Base-by-base conservation (phyloP, 257 asterid species). In the Penstemon barbatus region DNA sequence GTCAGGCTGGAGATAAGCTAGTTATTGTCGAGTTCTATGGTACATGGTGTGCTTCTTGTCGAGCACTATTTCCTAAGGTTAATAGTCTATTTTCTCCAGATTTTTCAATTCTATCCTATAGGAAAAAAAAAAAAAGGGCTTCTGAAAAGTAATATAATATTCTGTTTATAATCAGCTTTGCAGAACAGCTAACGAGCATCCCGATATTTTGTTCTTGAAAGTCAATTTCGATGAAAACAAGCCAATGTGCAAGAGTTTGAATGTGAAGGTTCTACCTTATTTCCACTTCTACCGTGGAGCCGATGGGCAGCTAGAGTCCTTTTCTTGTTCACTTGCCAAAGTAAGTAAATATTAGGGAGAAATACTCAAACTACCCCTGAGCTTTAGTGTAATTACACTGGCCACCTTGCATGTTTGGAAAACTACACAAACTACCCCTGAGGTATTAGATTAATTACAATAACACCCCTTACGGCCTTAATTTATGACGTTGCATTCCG, bases 211-310 rank as follows among this genome's bases (percentile, higher is more conserved):
- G 81, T 91, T 87, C 86, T 80, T 91, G 65, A 89, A 91, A 83
- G 96, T 89, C 54, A 89, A 91, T 78, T 91, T 91, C 49, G 97
- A 91, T 66, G 91, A 84, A 70, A 91, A 91, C 77, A 91, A 91
- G 76, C 87, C 90, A 50, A 85, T 89, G 98, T 89, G 98, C 86
- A 88, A 92, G 84, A 83, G n/a, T 53, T 80, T 92, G 85, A 90
- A 90, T 53, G 96, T 92, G 8, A 92, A 84, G 84, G 96, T 90
- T 81, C 98, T 92, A 66, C 97, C 98, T 3, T 83, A 74, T 82
- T 92, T 92, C 88, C 97, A 90, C 76, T 92, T 90, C 84, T 90
- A 90, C 75, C 92, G 98, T 18, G 98, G 97, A 52, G 96, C 95
- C 49, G 97, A 92, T 72, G 97, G 98, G 63, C 93, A 79, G 73